Evolutionary conservation across 305 asterid species (phyloP), one percentile per base, ranked within the genome.

Genomic region (Caryopteris hybrid): DNA sequence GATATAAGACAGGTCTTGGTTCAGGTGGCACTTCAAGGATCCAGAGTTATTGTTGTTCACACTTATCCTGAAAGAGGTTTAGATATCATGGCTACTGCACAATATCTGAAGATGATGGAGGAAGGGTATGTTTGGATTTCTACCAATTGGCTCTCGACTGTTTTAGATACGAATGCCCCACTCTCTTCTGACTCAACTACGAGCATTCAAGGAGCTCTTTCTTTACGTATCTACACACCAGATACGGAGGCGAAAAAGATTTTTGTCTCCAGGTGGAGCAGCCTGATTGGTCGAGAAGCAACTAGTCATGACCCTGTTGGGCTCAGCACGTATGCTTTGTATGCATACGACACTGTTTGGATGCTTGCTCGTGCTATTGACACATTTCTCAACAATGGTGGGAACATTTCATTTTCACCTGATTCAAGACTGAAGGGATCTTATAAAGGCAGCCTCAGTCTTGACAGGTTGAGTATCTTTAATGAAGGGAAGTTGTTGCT

Each of bases 311-410:
- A 52, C 7, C 36, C 56, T 6, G 56, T 74, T 11, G 84, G 88
- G 21, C 29, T 83, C 53, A 83, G 51, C 63, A 55, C 84, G 1
- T 79, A 56, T 61, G 86, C 69, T n/a, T 63, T 85, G 0, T 81
- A 83, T 56, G 88, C 91, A 4, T 85, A 85, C 52, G 91, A 85
- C 56, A 76, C 91, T 8, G 83, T 83, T 64, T 85, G 91, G 91
- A 34, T 81, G 56, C 75, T 85, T 48, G 87, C 88, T 75, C 76
- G 23, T 25, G 91, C 88, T 61, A 52, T 83, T 42, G 74, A 81
- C 39, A 45, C 67, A 11, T 83, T 83, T 69, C 66, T 83, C 4
- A 63, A 69, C 3, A 41, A 8, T 2, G 81, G 73, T 17, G 91
- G 85, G 3, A 76, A 66, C 38, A 62, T 83, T 22, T 83, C 85